These are phyloP conservation scores for Solanum pennellii DNA, from an alignment of 257 asterid genomes.

Conservation along the genomic window DNA sequence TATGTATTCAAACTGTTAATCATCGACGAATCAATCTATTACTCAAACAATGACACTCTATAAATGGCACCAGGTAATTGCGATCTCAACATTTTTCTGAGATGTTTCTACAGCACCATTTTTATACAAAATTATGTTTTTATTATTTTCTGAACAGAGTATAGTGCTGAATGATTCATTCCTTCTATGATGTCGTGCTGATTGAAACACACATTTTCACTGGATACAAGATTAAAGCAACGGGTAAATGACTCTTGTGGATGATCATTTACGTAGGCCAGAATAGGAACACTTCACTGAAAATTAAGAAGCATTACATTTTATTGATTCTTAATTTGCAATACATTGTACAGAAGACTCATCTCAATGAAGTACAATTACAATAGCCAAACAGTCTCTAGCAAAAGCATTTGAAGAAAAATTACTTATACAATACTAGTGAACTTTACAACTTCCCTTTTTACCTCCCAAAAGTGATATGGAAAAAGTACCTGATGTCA, in stretches of 20 bases:
- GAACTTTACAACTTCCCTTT: background rate
- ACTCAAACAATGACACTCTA: background rate
- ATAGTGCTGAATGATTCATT: conserved; percentile 9
- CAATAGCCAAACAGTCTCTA: background rate
- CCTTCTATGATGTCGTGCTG: conserved; percentile 13
- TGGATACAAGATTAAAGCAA: background rate
- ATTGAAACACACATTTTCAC: background rate
- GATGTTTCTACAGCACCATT: background rate
- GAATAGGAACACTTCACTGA: background rate
- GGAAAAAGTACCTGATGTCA: background rate
- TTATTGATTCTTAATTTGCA: background rate
- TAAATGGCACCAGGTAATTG: background rate
- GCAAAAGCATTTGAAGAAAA: background rate
- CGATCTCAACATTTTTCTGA: background rate
- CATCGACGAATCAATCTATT: background rate
- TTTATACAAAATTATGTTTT: background rate
- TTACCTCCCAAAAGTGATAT: background rate
- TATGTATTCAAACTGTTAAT: background rate
- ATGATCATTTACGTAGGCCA: background rate
- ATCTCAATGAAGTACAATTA: background rate
- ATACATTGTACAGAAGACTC: background rate
- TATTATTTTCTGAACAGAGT: background rate
- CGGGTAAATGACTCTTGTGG: background rate
- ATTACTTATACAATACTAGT: background rate
- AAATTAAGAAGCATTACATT: background rate